Base-by-base conservation (phyloP, 352 stramenopile species). In the Hyaloperonospora arabidopsidis region DNA sequence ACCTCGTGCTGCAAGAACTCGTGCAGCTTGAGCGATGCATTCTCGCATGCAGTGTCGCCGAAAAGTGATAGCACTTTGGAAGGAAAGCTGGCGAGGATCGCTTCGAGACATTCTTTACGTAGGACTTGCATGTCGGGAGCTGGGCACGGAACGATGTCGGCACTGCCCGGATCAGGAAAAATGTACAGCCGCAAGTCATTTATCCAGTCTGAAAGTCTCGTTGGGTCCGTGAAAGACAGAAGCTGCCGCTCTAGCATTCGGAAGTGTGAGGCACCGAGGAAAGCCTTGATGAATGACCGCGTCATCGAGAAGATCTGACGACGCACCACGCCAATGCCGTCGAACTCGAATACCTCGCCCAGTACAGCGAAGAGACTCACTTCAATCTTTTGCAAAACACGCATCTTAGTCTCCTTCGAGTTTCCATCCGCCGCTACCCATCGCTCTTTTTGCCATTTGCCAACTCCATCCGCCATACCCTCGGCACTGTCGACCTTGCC, bases 1-100 rank as follows among this genome's bases (percentile, higher is more conserved):
- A 87, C 67, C 52, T 91, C 79, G 68, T 92, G 81, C 68, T 94
- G 84, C 52, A 92, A 46, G 44, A 94, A 91, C 61, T 91, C 82
- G 58, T 92, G 81, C 39, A 94, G 63, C 66, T 94, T 93, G 52
- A 87, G 67, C 43, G 76, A 75, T 39, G 76, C 83, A 56, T 85
- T 88, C 53, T 84, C 70, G 43, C 75, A 85, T 21, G 83, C 76
- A 18, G 56, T 78, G 17, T 93, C 80, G 49, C 84, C 84, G 35
- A 93, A 84, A 47, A 93, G 74, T 49, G 80, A 89, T 45, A 87
- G 59, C 35, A 78, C 69, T 28, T 76, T 82, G 10, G 79, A 82
- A 17, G 84, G 84, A 36, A 88, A 81, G 63, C 77, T 86, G 25
- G 69, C 58, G 19, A 88, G 59, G 25, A 92, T 84, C 22, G 77